These are phyloP conservation scores for Chlorella sp. DNA, from an alignment of 139 green algal species.

Conservation along the genomic window DNA sequence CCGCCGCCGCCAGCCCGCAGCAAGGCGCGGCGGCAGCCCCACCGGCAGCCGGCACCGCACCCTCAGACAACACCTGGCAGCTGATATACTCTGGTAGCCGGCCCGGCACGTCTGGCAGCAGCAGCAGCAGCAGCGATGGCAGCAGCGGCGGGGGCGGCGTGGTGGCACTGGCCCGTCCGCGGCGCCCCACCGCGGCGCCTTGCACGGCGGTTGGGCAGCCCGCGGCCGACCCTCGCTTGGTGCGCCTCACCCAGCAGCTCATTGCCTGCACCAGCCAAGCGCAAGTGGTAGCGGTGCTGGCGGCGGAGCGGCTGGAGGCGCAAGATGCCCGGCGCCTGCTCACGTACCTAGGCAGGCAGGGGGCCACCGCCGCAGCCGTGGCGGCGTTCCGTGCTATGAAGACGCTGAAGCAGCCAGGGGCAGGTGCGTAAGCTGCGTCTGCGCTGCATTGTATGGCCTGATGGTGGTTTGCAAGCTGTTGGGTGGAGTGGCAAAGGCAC, in stretches of 20 bases:
- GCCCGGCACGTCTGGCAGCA: not conserved
- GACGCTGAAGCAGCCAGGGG: not conserved
- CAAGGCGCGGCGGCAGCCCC: not conserved
- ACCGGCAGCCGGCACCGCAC: too few relatives aligned
- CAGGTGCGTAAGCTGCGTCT: not conserved
- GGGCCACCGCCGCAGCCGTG: slow-evolving; percentile 37
- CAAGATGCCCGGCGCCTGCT: slow-evolving; percentile 31
- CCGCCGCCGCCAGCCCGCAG: not conserved
- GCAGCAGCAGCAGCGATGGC: not conserved
- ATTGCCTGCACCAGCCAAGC: not conserved
- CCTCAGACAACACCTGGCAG: not conserved
- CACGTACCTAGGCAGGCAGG: slow-evolving; percentile 28
- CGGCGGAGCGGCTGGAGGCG: not conserved
- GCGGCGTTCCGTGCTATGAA: slow-evolving; percentile 22
- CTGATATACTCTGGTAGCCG: not conserved
- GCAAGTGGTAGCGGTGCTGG: slow-evolving; percentile 15
- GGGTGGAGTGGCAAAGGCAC: too few relatives aligned
- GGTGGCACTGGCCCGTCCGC: not conserved
- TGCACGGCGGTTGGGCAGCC: not conserved
- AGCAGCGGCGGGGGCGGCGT: not conserved
- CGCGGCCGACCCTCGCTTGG: slow-evolving; percentile 15
- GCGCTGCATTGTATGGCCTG: too few relatives aligned
- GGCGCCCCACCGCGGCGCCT: slow-evolving; percentile 15
- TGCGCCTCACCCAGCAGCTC: slow-evolving; percentile 33
- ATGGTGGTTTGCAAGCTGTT: too few relatives aligned